Base-by-base conservation (phyloP, 2,329 filamentous ascomycete species). In the Furcasterigmium furcatum region DNA sequence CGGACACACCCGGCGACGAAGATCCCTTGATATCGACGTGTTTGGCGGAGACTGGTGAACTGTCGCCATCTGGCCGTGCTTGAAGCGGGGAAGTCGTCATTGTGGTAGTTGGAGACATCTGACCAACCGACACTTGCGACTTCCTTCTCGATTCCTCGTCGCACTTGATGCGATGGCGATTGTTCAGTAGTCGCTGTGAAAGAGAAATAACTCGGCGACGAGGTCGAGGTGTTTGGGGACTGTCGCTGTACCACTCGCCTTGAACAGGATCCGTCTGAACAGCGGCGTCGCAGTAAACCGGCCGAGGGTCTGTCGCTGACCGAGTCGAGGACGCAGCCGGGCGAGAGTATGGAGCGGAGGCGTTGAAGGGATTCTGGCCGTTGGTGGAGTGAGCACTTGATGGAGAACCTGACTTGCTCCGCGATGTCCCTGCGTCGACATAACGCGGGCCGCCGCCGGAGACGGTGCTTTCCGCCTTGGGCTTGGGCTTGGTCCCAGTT, bases 231-330 rank as follows among this genome's bases (percentile, higher is more conserved):
- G 65, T 57, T 39, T 61, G 60, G 5, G 47, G 55, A 2, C 58
- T 52, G 24, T 65, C 63, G 49, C 71, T 75, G 48, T 73, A 79
- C 75, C 76, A 80, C 47, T 74, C 73, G 13, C 73, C 75, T 25
- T 72, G 66, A 1, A 77, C 74, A 0, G 72, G 68, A 24, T 81
- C 79, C 1, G 79, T 82, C 54, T 83, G 79, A 3, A 77, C 70
- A 5, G 65, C 60, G 9, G 65, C 73, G 53, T 82, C 74, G 42
- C 71, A 63, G 52, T 82, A 82, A 14, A 66, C 64, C 7, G 67
- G 58, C 10, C 65, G 63, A 4, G 68, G 64, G 1, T 60, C 58
- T 2, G 60, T 56, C 1, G 74, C 74, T 4, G 62, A 35, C 16
- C 14, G 14, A 4, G 14, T 18, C 18, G 32, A 35, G 10, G 29